Base-by-base conservation (phyloP, 805 yeast genomes). In the Saccharomycodes ludwigii region DNA sequence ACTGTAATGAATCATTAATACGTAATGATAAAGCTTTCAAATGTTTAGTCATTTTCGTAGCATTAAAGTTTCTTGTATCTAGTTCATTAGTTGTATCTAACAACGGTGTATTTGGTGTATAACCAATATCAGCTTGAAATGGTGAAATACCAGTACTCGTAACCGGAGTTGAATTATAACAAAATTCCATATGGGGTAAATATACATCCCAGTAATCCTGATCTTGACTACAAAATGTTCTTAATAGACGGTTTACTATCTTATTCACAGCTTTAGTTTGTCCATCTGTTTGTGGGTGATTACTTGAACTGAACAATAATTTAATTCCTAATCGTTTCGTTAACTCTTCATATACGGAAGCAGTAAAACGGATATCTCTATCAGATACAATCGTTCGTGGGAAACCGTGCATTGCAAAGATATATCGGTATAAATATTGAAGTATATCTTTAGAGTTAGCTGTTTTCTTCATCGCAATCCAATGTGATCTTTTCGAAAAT, bases 401-500 rank as follows among this genome's bases (percentile, higher is more conserved):
- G 18, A 38, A 38, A 5, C 39, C 38, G 25, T 42, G 40, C 21
- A 33, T 35, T 3, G 32, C 11, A 17, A 41, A 40, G n/a, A 37
- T 24, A 20, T 30, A 35, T 1, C 39, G 19, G 25, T 32, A 38
- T 7, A 38, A 19, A 4, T 28, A 6, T 10, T 43, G 39, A 14
- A 42, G 32, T 5, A 37, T 34, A 24, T 30, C 42, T 14, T 21
- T 30, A 2, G 49, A 32, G n/a, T 30, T 30, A 14, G 38, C 17
- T 9, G 35, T 21, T n/a, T 40, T 40, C 4, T 12, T 16, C n/a
- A 34, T 17, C 2, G 42, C 29, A 9, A 35, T 31, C 21, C 42
- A 36, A 18, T 40, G 40, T 2, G 39, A 34, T 11, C 42, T 21
- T 20, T 43, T 43, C 8, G 39, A 33, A 13, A 41, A 38, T 8